Conservation (phyloP, 2,329 filamentous ascomycete genomes). For the Sporothrix inflata region DNA sequence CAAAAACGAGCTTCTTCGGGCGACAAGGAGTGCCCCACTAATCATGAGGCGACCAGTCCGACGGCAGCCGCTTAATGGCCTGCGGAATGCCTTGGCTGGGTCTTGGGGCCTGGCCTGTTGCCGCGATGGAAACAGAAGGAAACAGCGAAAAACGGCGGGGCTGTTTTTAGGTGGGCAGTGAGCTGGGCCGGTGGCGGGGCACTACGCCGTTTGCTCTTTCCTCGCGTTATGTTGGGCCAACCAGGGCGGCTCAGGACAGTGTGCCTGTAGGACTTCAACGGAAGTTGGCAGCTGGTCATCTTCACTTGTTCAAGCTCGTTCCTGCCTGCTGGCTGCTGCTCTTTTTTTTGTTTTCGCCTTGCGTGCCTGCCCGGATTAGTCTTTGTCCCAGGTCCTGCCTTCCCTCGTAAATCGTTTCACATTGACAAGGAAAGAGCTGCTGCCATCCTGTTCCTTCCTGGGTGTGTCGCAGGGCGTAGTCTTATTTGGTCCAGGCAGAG, state of each 20-base stretch:
- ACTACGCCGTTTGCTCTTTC: background rate
- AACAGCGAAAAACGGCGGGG: constrained; percentile 16
- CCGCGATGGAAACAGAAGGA: constrained; percentile 28
- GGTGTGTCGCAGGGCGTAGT: constrained; percentile 14
- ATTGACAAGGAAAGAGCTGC: constrained; percentile 5
- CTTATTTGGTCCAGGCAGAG: constrained; percentile 19
- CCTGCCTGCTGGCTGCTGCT: background rate
- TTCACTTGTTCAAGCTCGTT: background rate
- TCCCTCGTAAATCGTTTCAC: background rate
- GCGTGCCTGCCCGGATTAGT: background rate
- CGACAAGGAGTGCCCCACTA: constrained; percentile 19
- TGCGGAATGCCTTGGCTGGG: constrained; percentile 3
- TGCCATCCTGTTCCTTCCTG: background rate
- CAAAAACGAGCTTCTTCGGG: background rate
- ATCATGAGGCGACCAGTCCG: constrained; percentile 20
- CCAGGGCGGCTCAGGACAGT: too few relatives aligned
- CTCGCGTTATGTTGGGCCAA: background rate
- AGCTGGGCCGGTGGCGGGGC: background rate
- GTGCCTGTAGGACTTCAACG: background rate
- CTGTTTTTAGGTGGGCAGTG: constrained; percentile 4
- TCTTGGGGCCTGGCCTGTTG: background rate
- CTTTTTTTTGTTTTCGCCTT: background rate
- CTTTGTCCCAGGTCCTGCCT: background rate
- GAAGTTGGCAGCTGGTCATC: constrained; percentile 1
- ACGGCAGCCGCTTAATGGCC: background rate